phyloP scores from a whole-genome alignment of 2,329 filamentous ascomycete species.

The Botrytis tulipae region DNA sequence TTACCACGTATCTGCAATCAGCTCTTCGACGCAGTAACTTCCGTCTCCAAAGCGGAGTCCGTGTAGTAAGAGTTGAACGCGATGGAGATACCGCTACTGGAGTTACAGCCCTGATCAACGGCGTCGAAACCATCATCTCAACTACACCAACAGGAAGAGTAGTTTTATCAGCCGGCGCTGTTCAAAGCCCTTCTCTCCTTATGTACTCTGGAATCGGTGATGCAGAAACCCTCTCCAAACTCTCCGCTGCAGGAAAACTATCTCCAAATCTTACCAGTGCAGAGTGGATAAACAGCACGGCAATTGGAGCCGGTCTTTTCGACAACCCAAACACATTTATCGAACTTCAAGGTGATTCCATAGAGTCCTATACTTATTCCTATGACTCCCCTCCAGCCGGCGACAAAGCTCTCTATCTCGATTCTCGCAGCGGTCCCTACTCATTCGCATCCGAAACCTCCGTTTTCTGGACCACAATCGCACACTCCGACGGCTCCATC shows the following conservation, averaged over 20 bases:
- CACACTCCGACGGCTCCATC: conserved; percentile 43
- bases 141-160: conserved; percentile 36
- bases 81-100: conserved; percentile 43
- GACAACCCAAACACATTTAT: conserved; percentile 58
- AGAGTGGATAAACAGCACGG: conserved; percentile 49
- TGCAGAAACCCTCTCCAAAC: conserved; percentile 29
- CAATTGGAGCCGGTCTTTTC: conserved; percentile 51
- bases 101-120: conserved; percentile 41
- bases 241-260: conserved; percentile 41
- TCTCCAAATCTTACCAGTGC: conserved; percentile 35
- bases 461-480: conserved; percentile 51
- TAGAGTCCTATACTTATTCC: conserved; percentile 49
- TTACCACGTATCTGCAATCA: conserved; percentile 49
- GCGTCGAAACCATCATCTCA: conserved; percentile 27
- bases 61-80: conserved; percentile 47
- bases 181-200: conserved; percentile 52
- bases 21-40: conserved; percentile 46
- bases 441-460: conserved; percentile 52
- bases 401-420: conserved; percentile 49
- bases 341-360: conserved; percentile 44
- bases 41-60: conserved; percentile 45
- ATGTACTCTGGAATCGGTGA: conserved; percentile 52
- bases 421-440: conserved; percentile 50
- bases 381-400: conserved; percentile 45
- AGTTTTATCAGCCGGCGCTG: conserved; percentile 50